Base-by-base conservation (phyloP, 441 rosid species). In the Arabidopsis lyrata region DNA sequence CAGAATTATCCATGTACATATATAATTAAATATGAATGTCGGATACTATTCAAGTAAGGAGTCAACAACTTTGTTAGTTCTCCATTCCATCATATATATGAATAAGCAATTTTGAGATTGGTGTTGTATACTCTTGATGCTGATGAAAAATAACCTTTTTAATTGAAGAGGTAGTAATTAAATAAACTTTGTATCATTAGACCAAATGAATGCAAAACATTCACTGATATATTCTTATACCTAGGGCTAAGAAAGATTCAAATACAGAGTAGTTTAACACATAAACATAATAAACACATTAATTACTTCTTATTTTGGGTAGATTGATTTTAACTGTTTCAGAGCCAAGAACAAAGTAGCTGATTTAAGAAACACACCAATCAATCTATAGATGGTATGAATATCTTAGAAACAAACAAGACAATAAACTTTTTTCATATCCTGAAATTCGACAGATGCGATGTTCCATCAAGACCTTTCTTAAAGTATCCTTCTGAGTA, bases 391-490 rank as follows among this genome's bases (percentile, higher is more conserved):
- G 6, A 59, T 7, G 9, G 0, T 58, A 18, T 11, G 12, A 22
- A 22, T 60, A 38, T 6, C 16, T 12, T 61, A 41, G 50, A 41
- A 61, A 22, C 36, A 41, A 41, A 61, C 36, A 22, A 41, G n/a
- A n/a, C n/a, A n/a, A n/a, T n/a, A n/a, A n/a, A n/a, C n/a, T n/a
- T n/a, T n/a, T n/a, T n/a, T 61, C 52, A 61, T 61, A 24, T 61
- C 36, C 36, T 61, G 38, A 61, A 70, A 20, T 22, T 63, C 0
- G 49, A 76, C 0, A 87, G 77, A 16, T 83, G 73, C 16, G 83
- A 79, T 70, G 78, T 65, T 6, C 87, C 90, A 69, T 83, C 87
- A 8, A 81, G 77, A 6, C 90, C 89, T 79, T 84, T 84, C 15
- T 52, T 34, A 1, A 10, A 10, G 66, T 53, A 81, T 32, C 79